Evolutionary conservation across 192 early-diverging fungal genomes (phyloP), one percentile per base, ranked within the genome.

Genomic region (Coemansia sp.): DNA sequence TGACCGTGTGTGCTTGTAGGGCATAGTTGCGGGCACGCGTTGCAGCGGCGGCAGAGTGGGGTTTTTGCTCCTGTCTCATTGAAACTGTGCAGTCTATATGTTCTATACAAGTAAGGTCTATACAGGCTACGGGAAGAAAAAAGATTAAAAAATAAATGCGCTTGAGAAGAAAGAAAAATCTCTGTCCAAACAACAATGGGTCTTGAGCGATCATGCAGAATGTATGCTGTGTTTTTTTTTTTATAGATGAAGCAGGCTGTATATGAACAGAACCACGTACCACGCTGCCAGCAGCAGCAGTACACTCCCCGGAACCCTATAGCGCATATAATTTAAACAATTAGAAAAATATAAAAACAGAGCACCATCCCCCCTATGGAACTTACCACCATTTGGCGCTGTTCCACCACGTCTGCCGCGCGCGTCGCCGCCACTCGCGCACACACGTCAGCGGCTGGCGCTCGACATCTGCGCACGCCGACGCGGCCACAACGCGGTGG

Each of bases 361-460:
- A 26, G 2, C 23, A 26, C 23, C 23, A 26, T 26, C 23, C 23
- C 23, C 23, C 31, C 15, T 13, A n/a, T 15, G 28, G 21, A 18
- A 45, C 70, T 68, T 68, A 75, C 72, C 72, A 75, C 68, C 65
- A 61, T 52, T 61, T 63, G 42, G 65, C 53, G 19, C 50, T 63
- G 46, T 57, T 60, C 71, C 71, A 73, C 72, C 72, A 75, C 23
- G 72, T 57, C 14, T 61, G 61, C 12, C 72, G 65, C 11, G 47
- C 47, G 31, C 72, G 72, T 48, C 50, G 50, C 28, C 55, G 60
- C 66, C 72, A 69, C 57, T 76, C 65, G 50, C 58, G 61, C 55
- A 76, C 58, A n/a, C 72, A 69, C 16, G 72, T 75, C 65, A 75
- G 53, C 35, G 72, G 72, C 41, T 58, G 39, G 30, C 57, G 50